phyloP scores from a whole-genome alignment of 768 basidiomycete genomes.

The Asterophora lycoperdoides region DNA sequence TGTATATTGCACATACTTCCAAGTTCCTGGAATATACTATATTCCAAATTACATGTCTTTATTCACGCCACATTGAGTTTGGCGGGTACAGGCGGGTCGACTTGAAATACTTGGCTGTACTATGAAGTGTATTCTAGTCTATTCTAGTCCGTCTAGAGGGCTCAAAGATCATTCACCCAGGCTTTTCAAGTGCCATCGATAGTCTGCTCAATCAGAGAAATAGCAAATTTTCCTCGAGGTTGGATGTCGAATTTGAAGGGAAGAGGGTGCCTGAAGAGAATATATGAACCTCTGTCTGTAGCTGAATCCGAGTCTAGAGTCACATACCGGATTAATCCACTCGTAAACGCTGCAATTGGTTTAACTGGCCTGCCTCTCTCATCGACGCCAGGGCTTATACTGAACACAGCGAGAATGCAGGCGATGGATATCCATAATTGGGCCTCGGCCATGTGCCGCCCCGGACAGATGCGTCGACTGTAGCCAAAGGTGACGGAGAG shows the following conservation, averaged over 20 bases:
- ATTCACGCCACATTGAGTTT: too few species aligned
- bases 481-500: constrained; percentile 39
- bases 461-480: constrained; percentile 45
- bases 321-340: constrained; percentile 41
- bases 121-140: too few species aligned
- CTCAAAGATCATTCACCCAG: too few species aligned
- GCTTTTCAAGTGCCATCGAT: background rate
- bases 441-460: constrained; percentile 40
- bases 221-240: constrained; percentile 26
- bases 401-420: constrained; percentile 38
- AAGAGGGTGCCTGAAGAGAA: constrained; percentile 26
- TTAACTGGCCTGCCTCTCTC: constrained; percentile 29
- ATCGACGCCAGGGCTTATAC: constrained; percentile 35
- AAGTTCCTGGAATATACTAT: too few species aligned
- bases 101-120: too few species aligned
- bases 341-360: constrained; percentile 32
- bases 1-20: too few species aligned
- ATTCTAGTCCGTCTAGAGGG: too few species aligned
- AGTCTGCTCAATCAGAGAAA: constrained; percentile 29
- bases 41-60: too few species aligned
- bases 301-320: background rate
- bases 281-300: background rate
- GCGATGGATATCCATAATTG: constrained; percentile 45
- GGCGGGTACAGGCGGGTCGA: too few species aligned
- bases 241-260: constrained; percentile 31